These are phyloP conservation scores for Phytophthora syringae DNA, from an alignment of 352 stramenopile species.

Conservation along the genomic window DNA sequence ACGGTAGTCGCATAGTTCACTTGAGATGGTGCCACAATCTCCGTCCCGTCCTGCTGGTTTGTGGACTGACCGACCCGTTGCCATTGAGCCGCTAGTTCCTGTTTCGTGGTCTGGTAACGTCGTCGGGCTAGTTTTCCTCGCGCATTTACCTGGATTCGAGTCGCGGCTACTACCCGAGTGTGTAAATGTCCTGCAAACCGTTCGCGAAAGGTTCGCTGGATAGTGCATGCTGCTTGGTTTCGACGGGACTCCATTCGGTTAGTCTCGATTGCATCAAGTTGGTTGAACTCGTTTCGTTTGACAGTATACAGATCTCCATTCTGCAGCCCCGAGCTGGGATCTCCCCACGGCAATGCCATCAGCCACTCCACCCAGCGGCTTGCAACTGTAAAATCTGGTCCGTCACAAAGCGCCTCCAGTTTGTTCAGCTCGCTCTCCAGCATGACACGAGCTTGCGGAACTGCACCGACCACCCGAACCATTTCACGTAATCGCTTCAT, in stretches of 20 bases:
- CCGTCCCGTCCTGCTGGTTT: constrained; percentile 8
- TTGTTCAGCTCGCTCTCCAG: constrained; percentile 61
- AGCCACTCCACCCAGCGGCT: constrained; percentile 73
- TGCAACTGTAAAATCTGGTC: constrained; percentile 38
- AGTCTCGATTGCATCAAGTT: constrained; percentile 47
- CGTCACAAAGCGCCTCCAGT: constrained; percentile 38
- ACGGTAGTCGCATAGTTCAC: constrained; percentile 20
- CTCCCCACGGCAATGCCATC: constrained; percentile 56
- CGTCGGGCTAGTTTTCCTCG: constrained; percentile 16
- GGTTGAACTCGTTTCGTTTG: constrained; percentile 45
- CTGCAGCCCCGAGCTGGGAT: constrained; percentile 30
- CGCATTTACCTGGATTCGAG: constrained; percentile 43
- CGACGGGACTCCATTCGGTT: background rate
- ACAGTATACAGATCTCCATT: constrained; percentile 25
- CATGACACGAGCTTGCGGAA: constrained; percentile 32
- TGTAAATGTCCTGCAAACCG: constrained; percentile 41
- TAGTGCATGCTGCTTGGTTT: constrained; percentile 36
- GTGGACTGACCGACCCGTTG: background rate
- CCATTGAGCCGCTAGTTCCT: constrained; percentile 1
- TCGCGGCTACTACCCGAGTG: constrained; percentile 27
- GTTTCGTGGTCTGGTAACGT: constrained; percentile 1
- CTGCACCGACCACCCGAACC: constrained; percentile 26
- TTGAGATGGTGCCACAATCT: background rate
- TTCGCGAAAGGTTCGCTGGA: constrained; percentile 54
- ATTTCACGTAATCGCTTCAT: constrained; percentile 30